Evolutionary conservation across 164 flowering plant genomes (phyloP), one percentile per base, ranked within the genome.

Genomic region (Malania oleifera): DNA sequence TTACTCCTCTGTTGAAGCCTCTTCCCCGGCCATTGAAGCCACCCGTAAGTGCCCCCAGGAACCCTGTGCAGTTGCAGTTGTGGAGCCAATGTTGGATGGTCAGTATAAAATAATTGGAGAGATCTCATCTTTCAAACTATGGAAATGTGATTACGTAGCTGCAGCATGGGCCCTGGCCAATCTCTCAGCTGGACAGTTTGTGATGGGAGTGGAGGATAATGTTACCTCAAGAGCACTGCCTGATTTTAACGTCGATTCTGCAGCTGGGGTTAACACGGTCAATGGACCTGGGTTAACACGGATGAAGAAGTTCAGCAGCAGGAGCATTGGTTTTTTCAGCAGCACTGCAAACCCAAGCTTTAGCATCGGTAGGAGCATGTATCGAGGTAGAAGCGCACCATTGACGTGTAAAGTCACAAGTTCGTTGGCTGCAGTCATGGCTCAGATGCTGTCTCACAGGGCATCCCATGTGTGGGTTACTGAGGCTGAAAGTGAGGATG

Each of bases 101-200:
- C 73, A 73, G 19, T 54, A 62, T 52, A 85, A 78, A 74, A 90
- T 93, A 51, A 76, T 93, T 9, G 99, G 99, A 14, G 99, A 93
- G 57, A 90, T 93, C 26, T 93, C 99, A 14, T 87, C 95, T 1
- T 75, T 76, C 44, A 86, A 79, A 57, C 76, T 93, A 12, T 93
- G 97, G 96, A 90, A 83, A 71, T 93, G 91, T 43, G 95, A 90
- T 69, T 80, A 88, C 70, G 52, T 85, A 52, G 87, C 92, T 47
- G 97, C 99, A 25, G 95, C 97, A 2, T 90, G 96, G 95, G 96
- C 93, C n/a, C 65, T 93, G 14, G 96, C 99, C 39, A 90, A 90
- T 66, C 79, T 88, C 37, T 77, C 95, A 9, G 95, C 92, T 0
- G 97, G 97, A 4, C 92, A 93, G 56, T 93, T 93, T 65, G 97